These are phyloP conservation scores for Brasenia schreberi DNA, from an alignment of 164 flowering plant species.

Conservation along the genomic window DNA sequence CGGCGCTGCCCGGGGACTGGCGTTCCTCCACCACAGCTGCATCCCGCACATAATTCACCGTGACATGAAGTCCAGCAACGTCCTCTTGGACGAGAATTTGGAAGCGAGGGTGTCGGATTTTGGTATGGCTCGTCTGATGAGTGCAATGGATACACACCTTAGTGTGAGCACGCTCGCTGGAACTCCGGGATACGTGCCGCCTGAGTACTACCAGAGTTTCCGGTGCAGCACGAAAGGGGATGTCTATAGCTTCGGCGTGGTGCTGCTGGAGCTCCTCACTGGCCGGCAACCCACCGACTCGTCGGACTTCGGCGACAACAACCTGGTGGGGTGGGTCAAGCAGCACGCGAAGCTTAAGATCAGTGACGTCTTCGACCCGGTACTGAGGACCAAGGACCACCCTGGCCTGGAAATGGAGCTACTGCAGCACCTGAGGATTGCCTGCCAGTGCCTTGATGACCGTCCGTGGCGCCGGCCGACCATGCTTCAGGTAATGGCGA, in stretches of 20 bases:
- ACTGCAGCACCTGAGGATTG: conserved; percentile 67
- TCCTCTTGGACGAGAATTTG: conserved; percentile 68
- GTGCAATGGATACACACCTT: conserved; percentile 90
- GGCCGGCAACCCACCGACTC: conserved; percentile 91
- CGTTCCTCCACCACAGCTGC: conserved; percentile 91
- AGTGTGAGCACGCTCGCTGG: conserved; percentile 96
- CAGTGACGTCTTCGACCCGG: conserved; percentile 75
- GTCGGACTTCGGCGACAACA: conserved; percentile 88
- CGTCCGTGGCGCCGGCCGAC: conserved; percentile 72
- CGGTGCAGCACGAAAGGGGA: conserved; percentile 89
- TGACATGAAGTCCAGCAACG: conserved; percentile 98
- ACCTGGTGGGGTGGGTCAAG: conserved; percentile 96
- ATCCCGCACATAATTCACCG: conserved; percentile 88
- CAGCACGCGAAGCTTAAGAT: conserved; percentile 63
- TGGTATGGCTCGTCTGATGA: conserved; percentile 96
- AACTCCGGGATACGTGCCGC: conserved; percentile 97
- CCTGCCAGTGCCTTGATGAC: conserved; percentile 81
- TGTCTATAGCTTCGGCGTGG: conserved; percentile 96
- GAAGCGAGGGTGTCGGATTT: conserved; percentile 97
- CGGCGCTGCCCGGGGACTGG: conserved; percentile 85
- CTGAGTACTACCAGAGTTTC: conserved; percentile 94
- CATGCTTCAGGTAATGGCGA: conserved; percentile 91
- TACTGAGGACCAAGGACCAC: conserved; percentile 42
- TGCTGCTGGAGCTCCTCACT: conserved; percentile 81
- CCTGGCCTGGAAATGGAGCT: conserved; percentile 72